These are phyloP conservation scores for Acanthamoeba lenticulata DNA, from an alignment of 208 protist species.

Conservation along the genomic window DNA sequence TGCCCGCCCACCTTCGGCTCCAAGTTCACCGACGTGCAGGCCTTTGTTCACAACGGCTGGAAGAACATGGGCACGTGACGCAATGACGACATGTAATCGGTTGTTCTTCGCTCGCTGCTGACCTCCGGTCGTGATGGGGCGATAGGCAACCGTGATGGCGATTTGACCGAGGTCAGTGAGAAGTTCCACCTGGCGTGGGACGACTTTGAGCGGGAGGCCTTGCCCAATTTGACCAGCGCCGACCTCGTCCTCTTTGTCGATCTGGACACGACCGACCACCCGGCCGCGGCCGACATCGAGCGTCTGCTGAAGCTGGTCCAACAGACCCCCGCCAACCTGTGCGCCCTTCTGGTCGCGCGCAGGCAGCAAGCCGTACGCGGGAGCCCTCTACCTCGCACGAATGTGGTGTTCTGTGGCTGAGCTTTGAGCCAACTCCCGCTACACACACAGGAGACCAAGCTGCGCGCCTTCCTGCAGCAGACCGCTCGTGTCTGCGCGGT, in stretches of 20 bases:
- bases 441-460: background rate
- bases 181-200: conserved; percentile 31
- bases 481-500: background rate
- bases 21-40: conserved; percentile 24
- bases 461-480: background rate
- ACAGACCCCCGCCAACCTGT: background rate
- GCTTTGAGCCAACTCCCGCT: no score
- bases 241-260: conserved; percentile 9
- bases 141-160: background rate
- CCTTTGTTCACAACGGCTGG: conserved; percentile 43
- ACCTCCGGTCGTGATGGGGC: background rate
- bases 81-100: background rate
- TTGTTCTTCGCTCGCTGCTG: no score
- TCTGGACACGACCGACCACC: background rate
- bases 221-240: background rate
- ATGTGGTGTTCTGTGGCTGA: no score
- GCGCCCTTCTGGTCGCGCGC: background rate
- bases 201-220: background rate
- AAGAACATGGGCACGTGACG: background rate
- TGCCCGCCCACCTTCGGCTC: conserved; percentile 48
- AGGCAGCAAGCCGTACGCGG: background rate
- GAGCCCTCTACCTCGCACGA: background rate
- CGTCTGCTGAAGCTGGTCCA: background rate
- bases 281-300: background rate
- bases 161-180: background rate